Base-by-base conservation (phyloP, 1,284 basidiomycete species). In the Neolentinus lepideus region DNA sequence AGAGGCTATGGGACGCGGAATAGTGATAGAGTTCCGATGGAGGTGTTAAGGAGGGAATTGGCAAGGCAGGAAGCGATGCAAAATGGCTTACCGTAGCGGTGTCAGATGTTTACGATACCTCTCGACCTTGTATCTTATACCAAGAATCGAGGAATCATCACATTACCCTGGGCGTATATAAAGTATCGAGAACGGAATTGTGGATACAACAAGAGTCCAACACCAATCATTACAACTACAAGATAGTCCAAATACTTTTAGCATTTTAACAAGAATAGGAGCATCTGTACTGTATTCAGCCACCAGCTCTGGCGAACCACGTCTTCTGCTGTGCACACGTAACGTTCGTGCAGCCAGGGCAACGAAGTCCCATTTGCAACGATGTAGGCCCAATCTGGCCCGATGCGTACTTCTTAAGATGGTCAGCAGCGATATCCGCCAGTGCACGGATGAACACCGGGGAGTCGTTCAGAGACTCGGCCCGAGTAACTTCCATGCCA, bases 381-480 rank as follows among this genome's bases (percentile, higher is more conserved):
- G 86, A 90, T 33, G 85, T 83, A 8, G 85, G 83, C 3, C 84
- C 84, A 24, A 66, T 62, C 59, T 75, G 76, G 9, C 82, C 80
- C 3, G 76, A 62, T 29, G 72, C 68, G 60, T 81, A 85, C 51
- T 85, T 81, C 54, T 76, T 77, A 57, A 99, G 75, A 69, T 99
- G 97, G 55, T 81, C 75, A n/a, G 85, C 77, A 29, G 88, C 88
- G 57, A 99, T 88, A 69, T 99, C 96, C 2, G 97, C 96, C 26
- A 99, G 77, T 2, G 95, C 95, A n/a, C 92, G 87, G 61, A 97
- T 88, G 71, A 99, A 99, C 54, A 95, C 92, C 0, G 97, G 96
- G n/a, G 93, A 95, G 60, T 90, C 94, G 71, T 99, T 99, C 58
- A 99, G 77, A n/a, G 94, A 96, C 62, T 90, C 92, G 43, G 92